Percentiles rank a stretch among this genome's conserved stretches.
phyloP scores from a whole-genome alignment of 441 rosid species.

The Aquilaria agallochum region DNA sequence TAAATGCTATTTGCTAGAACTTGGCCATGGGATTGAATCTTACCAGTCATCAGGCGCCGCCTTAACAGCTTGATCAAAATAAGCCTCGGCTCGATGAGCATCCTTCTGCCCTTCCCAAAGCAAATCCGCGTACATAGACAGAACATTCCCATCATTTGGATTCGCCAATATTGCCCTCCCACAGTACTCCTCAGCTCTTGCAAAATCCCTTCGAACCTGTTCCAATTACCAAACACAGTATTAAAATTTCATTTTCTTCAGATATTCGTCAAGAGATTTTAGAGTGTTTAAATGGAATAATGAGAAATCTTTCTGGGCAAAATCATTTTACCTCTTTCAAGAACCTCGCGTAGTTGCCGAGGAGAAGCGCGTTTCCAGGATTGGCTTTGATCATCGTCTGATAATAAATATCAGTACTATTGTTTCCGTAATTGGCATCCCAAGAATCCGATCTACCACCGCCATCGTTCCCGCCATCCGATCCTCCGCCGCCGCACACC shows the following conservation, averaged over 20 bases:
- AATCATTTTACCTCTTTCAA: constrained; percentile 60
- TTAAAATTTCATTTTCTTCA: neutral
- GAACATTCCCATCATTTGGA: constrained; percentile 62
- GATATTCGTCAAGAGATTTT: no score
- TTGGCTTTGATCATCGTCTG: constrained; percentile 73
- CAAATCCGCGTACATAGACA: constrained; percentile 75
- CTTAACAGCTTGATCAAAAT: constrained; percentile 73
- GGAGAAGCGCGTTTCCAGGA: constrained; percentile 67
- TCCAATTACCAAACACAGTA: constrained; percentile 11
- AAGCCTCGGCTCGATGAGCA: constrained; percentile 57
- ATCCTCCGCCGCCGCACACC: constrained; percentile 17
- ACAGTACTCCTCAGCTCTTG: constrained; percentile 74
- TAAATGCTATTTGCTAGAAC: no score
- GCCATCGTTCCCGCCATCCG: constrained; percentile 31
- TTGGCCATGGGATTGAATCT: constrained; percentile 7
- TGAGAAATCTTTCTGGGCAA: neutral
- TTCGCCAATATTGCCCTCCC: constrained; percentile 64
- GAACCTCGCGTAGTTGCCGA: constrained; percentile 69
- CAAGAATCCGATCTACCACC: constrained; percentile 14
- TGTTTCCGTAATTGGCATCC: constrained; percentile 28
- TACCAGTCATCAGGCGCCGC: constrained; percentile 84
- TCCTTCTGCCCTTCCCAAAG: constrained; percentile 71
- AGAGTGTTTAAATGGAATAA: no score
- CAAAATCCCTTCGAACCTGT: constrained; percentile 58
- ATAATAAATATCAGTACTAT: constrained; percentile 49